These are phyloP conservation scores for Kregervanrija fluxuum DNA, from an alignment of 805 yeast species.

Conservation along the genomic window DNA sequence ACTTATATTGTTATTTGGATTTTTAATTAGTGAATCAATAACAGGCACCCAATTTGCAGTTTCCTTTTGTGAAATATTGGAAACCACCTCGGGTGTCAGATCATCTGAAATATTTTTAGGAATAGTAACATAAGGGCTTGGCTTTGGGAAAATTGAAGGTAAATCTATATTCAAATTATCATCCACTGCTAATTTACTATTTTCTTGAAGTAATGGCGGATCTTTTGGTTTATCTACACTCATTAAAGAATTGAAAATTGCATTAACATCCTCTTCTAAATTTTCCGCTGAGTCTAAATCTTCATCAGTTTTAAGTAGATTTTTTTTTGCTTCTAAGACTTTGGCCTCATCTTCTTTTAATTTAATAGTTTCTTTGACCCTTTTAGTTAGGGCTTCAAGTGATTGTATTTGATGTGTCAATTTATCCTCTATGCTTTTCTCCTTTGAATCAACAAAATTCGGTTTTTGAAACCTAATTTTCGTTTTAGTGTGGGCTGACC, in stretches of 20 bases:
- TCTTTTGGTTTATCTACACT: conserved; percentile 4
- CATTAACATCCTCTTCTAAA: conserved; percentile 21
- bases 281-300: conserved; percentile 11
- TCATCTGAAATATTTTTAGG: conserved; percentile 32
- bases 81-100: conserved; percentile 32
- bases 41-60: conserved; percentile 43
- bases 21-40: conserved; percentile 25
- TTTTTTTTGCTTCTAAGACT: conserved; percentile 12
- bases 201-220: conserved; percentile 3
- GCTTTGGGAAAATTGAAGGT: conserved; percentile 18
- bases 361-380: conserved; percentile 18
- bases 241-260: conserved; percentile 21
- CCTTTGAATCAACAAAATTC: conserved; percentile 13
- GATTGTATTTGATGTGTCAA: conserved; percentile 21
- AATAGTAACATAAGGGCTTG: conserved; percentile 21
- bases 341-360: conserved; percentile 13
- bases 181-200: conserved; percentile 1
- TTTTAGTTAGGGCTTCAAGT: conserved; percentile 26
- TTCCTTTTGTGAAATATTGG: conserved; percentile 31
- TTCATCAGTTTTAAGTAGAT: conserved; percentile 15
- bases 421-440: conserved; percentile 19
- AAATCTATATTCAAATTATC: conserved; percentile 3
- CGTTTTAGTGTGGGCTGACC: too few species aligned
- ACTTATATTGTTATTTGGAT: background rate
- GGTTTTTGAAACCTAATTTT: too few species aligned